Base-by-base conservation (phyloP, 106 monocot genomes). In the Apostasia ramifera region DNA sequence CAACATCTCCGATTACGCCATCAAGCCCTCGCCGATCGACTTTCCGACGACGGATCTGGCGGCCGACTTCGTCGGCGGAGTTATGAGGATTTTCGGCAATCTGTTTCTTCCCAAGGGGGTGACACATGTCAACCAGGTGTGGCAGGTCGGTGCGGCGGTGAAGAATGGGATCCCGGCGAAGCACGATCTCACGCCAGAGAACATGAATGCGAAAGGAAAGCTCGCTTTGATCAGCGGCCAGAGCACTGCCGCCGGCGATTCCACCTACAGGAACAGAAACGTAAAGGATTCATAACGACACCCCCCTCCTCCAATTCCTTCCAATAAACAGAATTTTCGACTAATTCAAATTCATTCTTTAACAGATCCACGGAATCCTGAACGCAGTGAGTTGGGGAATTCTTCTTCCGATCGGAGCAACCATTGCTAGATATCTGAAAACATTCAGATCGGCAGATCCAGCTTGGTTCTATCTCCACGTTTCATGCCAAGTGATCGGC, bases 401-500 rank as follows among this genome's bases (percentile, higher is more conserved):
- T 71, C 66, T 88, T 58, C 57, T 88, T 38, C 88, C 88, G 46
- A 73, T 79, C 12, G 88, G 88, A 43, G 88, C 81, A 12, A 76
- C 79, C 46, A 51, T 84, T 5, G 88, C 84, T n/a, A 74, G 88
- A 40, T 88, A 88, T 49, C 76, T 84, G 55, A 88, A 73, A 70
- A 71, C 78, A 52, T 84, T 88, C 74, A 67, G 71, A 38, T 81
- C 81, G 7, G 78, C 84, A 14, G 76, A 88, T 50, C 88, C 88
- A 6, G 84, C 84, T 8, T 88, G 88, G 88, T 88, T 88, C 64
- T 88, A 88, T 57, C 72, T 88, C 41, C 88, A 88, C 55, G 81
- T 84, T 0, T 46, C 73, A 11, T 88, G 84, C 79, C 88, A 88
- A 57, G 2, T 78, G 2, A 65, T 67, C 9, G 88, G 88, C 7